Conservation (phyloP, 2,329 filamentous ascomycete genomes). For the Talaromyces islandicus region DNA sequence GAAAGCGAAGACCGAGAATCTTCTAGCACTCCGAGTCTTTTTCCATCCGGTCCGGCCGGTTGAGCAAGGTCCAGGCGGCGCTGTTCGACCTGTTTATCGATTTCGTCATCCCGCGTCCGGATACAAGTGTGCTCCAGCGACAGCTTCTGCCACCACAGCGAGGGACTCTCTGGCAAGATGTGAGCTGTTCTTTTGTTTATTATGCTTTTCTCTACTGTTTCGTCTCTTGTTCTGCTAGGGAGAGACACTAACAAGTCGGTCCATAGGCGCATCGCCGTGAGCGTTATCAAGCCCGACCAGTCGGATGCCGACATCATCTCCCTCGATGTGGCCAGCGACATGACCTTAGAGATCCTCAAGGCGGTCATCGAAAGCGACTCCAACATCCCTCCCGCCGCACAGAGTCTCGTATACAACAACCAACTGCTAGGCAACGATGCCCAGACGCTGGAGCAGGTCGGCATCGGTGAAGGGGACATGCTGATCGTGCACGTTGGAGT, state of each 20-base stretch:
- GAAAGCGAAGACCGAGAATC: background rate
- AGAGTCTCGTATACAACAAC: conserved; percentile 89
- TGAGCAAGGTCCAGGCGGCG: background rate
- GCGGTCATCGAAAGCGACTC: conserved; percentile 82
- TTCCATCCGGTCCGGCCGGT: background rate
- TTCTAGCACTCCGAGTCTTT: background rate
- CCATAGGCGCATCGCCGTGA: conserved; percentile 77
- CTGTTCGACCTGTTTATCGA: background rate
- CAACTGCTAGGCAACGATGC: conserved; percentile 68
- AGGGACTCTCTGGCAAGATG: background rate
- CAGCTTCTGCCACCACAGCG: background rate
- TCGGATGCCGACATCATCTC: conserved; percentile 69
- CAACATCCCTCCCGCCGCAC: conserved; percentile 62
- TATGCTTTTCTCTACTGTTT: background rate
- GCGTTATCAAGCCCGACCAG: conserved; percentile 68
- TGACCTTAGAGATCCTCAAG: conserved; percentile 80
- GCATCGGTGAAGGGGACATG: conserved; percentile 86
- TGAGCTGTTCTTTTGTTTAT: background rate
- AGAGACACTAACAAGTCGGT: background rate
- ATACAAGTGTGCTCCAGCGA: background rate
- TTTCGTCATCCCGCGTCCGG: background rate
- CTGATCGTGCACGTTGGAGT: conserved; percentile 69
- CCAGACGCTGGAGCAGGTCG: conserved; percentile 74
- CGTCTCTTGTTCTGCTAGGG: background rate
- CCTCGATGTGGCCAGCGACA: conserved; percentile 74